These are phyloP conservation scores for Lachnellula willkommii DNA, from an alignment of 2,329 filamentous ascomycete genomes.

Conservation along the genomic window DNA sequence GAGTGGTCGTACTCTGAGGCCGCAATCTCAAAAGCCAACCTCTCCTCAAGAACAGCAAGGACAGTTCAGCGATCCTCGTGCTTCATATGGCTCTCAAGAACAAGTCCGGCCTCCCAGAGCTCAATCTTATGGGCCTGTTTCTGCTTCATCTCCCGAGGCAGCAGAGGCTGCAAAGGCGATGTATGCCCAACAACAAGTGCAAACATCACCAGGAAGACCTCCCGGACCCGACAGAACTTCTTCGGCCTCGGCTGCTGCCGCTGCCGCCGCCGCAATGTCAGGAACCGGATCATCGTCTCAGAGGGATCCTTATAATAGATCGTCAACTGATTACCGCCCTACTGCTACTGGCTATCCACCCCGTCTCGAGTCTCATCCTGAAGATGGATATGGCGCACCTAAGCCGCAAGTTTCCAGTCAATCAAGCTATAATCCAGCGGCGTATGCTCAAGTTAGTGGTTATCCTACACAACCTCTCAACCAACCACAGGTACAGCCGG, in stretches of 20 bases:
- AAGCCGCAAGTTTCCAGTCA: conserved; percentile 43
- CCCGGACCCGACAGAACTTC: conserved; percentile 46
- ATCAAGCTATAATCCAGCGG: conserved; percentile 70
- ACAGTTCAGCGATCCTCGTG: conserved; percentile 17
- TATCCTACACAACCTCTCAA: conserved; percentile 41
- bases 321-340: conserved; percentile 27
- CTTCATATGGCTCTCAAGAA: conserved; percentile 29
- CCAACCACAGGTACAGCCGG: conserved; percentile 37
- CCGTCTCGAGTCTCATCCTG: conserved; percentile 21
- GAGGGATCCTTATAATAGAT: conserved; percentile 25
- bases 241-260: conserved; percentile 49
- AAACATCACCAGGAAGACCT: conserved; percentile 36
- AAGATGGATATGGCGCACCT: conserved; percentile 24
- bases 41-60: conserved; percentile 12
- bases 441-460: conserved; percentile 61
- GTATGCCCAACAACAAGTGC: conserved; percentile 41
- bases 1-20: conserved; percentile 26
- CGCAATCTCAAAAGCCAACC: conserved; percentile 21
- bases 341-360: conserved; percentile 17
- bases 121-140: conserved; percentile 34
- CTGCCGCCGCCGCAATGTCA: conserved; percentile 56
- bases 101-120: conserved; percentile 25
- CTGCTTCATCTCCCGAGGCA: conserved; percentile 46
- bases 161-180: conserved; percentile 60
- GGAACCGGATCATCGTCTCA: conserved; percentile 29